Evolutionary conservation across 208 protist species (phyloP), one percentile per base, ranked within the genome.

Genomic region (Trypanosoma cruzi): DNA sequence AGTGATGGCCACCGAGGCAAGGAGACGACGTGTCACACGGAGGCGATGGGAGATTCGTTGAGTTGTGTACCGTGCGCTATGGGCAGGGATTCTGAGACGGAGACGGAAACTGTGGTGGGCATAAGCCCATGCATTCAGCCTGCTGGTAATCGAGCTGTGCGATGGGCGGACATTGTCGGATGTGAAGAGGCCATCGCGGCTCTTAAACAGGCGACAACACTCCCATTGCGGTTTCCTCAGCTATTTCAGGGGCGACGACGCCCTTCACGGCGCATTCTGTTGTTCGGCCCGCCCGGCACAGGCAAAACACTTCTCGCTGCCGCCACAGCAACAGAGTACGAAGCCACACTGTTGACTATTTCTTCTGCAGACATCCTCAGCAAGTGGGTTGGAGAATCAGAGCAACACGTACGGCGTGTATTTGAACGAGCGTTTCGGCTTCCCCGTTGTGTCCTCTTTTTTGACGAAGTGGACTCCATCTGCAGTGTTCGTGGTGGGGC

Each of bases 341-440:
- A 94, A 26, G 73, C 88, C 5, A 94, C 89, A 6, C 96, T 99
- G 44, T 85, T 99, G 49, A 88, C 79, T 22, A 71, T 99, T n/a
- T 97, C 95, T 7, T 93, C 96, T 8, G 91, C 95, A 0, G 97
- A 99, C 71, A 75, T 99, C 48, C 78, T 99, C 4, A 97, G 85
- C 63, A 99, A 99, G 79, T 99, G 97, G 96, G 83, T 99, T 10
- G 99, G 99, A 10, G 96, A 99, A 74, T 97, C 88, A 55, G 99
- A 99, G 74, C 92, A 93, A 70, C 88, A 98, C 10, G 90, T 99
- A 4, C 87, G 91, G 24, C 62, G 81, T 26, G 77, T 99, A 16
- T 99, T 99, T 75, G 75, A 92, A 29, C 57, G 67, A 13, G 92
- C 89, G 22, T 59, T 88, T 1, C 31, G 67, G 13, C 55, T 74